phyloP scores from a whole-genome alignment of 495 filamentous ascomycete species.

The Podospora didyma region DNA sequence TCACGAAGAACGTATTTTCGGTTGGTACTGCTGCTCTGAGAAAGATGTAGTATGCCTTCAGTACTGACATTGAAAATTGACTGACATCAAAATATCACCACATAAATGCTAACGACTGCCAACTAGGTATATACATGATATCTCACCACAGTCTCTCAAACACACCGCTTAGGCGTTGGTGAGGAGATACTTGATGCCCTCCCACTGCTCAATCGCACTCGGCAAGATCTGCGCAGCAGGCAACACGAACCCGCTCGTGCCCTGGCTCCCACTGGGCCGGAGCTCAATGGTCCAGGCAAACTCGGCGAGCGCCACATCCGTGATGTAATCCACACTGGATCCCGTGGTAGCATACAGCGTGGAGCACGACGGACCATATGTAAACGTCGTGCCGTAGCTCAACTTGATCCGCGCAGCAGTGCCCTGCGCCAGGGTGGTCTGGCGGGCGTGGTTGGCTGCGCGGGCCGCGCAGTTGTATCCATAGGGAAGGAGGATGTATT shows the following conservation, averaged over 20 bases:
- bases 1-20: too few relatives aligned
- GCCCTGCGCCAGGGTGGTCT: slow-evolving; percentile 36
- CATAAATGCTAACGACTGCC: too few relatives aligned
- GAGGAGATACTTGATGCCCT: slow-evolving; percentile 50
- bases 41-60: too few relatives aligned
- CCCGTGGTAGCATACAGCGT: slow-evolving; percentile 60
- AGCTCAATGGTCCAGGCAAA: slow-evolving; percentile 57
- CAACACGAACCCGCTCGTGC: slow-evolving; percentile 52
- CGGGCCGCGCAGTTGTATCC: slow-evolving; percentile 35
- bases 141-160: too few relatives aligned
- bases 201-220: slow-evolving; percentile 48
- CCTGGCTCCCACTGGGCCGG: slow-evolving; percentile 26
- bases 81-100: too few relatives aligned
- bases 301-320: slow-evolving; percentile 46
- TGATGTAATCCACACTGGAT: slow-evolving; percentile 50
- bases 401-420: slow-evolving; percentile 40
- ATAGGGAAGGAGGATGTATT: slow-evolving; percentile 36
- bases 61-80: too few relatives aligned
- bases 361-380: slow-evolving; percentile 52
- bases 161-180: slow-evolving; percentile 40
- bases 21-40: too few relatives aligned
- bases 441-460: slow-evolving; percentile 45
- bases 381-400: slow-evolving; percentile 44
- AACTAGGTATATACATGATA: too few relatives aligned
- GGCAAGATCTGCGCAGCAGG: slow-evolving; percentile 54